Base-by-base conservation (phyloP, 306 rosid species). In the Sechiopsis laciniata region DNA sequence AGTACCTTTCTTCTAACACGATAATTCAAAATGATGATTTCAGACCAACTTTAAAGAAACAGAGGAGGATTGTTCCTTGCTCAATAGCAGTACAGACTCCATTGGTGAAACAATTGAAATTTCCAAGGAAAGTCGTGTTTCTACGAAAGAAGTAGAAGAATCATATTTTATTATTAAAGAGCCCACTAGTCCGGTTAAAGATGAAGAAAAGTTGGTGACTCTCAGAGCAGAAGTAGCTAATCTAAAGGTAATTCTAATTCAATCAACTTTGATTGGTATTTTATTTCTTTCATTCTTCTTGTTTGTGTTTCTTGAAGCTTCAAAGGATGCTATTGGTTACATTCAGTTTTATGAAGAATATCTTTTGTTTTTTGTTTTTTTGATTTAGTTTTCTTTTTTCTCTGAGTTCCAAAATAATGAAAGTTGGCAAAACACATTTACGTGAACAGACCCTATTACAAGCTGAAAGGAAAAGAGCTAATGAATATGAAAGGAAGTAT, bases 391-490 rank as follows among this genome's bases (percentile, higher is more conserved):
- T 75, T 70, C 73, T 53, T 66, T 46, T 71, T 59, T 76, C 59
- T 52, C 55, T 32, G 37, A 52, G 71, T 15, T 15, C 71, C 69
- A 60, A 58, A 74, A 76, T 13, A 26, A 26, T 75, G 13, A 37
- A 24, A 21, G 14, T 50, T 20, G 48, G 19, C 35, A 14, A 21
- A 64, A 52, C 32, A 56, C 69, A 63, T 59, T 74, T 65, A 70
- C 53, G 72, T 75, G 24, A 77, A 70, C 91, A 93, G 98, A 84
- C 76, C 75, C 79, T 69, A 89, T 71, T 87, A 79, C 82, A 72
- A 68, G 85, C 76, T 54, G 96, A 93, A 87, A 87, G 85, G 77
- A 84, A 74, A 74, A 91, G 92, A 82, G 87, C 89, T 54, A 81
- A 87, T 80, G 93, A 84, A 57, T 83, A 20, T 71, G 91, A 93